phyloP scores from a whole-genome alignment of 345 rosid species.

The Salix suchowensis region DNA sequence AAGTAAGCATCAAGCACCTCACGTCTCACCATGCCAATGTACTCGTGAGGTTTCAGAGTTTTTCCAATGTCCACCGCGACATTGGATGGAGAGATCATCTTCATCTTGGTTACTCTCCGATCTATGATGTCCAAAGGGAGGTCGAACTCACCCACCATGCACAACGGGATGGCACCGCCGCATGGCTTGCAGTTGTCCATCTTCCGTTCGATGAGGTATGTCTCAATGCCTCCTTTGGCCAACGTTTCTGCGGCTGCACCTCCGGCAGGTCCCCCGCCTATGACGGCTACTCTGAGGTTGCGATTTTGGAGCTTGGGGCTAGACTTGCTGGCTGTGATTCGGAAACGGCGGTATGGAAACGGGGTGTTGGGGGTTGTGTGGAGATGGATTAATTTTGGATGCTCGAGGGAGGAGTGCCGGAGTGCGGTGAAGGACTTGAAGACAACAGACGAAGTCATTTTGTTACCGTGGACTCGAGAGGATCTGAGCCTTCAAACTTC shows the following conservation, averaged over 20 bases:
- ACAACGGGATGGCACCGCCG: constrained; percentile 90
- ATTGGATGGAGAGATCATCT: constrained; percentile 96
- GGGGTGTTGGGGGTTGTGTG: constrained; percentile 14
- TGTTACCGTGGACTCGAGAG: constrained; percentile 4
- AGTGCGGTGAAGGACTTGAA: constrained; percentile 79
- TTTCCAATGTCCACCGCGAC: constrained; percentile 90
- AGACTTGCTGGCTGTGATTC: constrained; percentile 44
- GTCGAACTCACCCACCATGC: constrained; percentile 96
- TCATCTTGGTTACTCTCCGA: constrained; percentile 83
- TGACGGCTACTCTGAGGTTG: constrained; percentile 79
- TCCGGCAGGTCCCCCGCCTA: constrained; percentile 92
- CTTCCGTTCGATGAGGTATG: constrained; percentile 77
- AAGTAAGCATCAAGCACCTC: constrained; percentile 72
- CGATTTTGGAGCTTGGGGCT: constrained; percentile 64
- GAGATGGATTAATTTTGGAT: constrained; percentile 24
- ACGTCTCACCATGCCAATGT: constrained; percentile 94
- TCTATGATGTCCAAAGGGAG: constrained; percentile 88
- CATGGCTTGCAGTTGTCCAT: constrained; percentile 94
- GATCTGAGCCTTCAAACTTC: not conserved
- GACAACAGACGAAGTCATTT: constrained; percentile 52
- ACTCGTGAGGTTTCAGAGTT: constrained; percentile 91
- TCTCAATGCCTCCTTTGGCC: constrained; percentile 83
- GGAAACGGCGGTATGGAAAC: constrained; percentile 6
- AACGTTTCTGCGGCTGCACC: constrained; percentile 79
- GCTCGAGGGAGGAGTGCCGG: constrained; percentile 42